Base-by-base conservation (phyloP, 495 filamentous ascomycete genomes). In the Neurospora cerealis region DNA sequence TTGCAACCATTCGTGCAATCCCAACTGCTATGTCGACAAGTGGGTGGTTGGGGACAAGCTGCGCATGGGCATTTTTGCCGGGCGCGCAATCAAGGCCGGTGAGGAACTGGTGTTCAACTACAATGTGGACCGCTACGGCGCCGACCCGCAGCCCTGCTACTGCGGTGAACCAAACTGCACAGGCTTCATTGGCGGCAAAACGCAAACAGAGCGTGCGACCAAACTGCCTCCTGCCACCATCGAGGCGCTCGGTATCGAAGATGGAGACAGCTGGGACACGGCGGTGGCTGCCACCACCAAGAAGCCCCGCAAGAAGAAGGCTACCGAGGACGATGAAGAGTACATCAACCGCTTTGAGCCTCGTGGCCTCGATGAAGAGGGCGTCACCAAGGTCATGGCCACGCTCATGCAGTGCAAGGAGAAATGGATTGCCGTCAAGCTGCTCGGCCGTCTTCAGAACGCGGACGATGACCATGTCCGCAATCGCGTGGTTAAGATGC, bases 91-190 rank as follows among this genome's bases (percentile, higher is more conserved):
- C 77, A 89, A 90, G 77, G 89, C 92, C 2, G 96, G 96, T 48
- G 96, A 99, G 81, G 96, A 99, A 81, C 86, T 99, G 40, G 94
- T 97, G n/a, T 99, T 99, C 86, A 97, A 99, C 85, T 99, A 99
- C 87, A 99, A 99, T 76, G 96, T 99, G 71, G 96, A 99, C 80
- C 91, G 96, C 73, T 99, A 99, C 78, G 96, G 96, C 73, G 95
- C 96, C 40, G 93, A 98, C 77, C 95, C 96, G 70, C 95, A 98
- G 82, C 93, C 92, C 13, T 99, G 96, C 82, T 98, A 98, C 80
- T 99, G 96, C 82, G 94, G 90, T 73, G 96, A 99, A 81, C 86
- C 91, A 7, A 98, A 98, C 80, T 99, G 96, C 83, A 92, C 93
- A 17, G 96, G 96, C 60, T 98, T 93, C 82, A 98, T 99, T 74